Evolutionary conservation across 768 basidiomycete genomes (phyloP), one percentile per base, ranked within the genome.

Genomic region (Chiua virens): DNA sequence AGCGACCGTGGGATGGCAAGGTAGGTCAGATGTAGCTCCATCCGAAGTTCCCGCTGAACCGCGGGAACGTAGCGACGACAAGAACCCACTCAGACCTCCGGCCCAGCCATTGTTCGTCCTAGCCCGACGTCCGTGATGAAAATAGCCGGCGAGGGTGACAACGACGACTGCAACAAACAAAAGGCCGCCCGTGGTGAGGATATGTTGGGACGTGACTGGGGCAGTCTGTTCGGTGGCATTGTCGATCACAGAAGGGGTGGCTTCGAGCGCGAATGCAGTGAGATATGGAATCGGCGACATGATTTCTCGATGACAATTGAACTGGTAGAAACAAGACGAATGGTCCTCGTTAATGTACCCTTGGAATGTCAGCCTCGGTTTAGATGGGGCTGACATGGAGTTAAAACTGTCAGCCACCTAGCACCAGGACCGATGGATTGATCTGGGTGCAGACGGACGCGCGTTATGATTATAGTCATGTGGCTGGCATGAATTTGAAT

Each of bases 241-340:
- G 42, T 6, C 38, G 39, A 23, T 21, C 46, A 7, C 41, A 3
- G 50, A 61, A 52, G 52, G 37, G 42, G 47, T 14, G 30, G 38
- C 8, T 3, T 49, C 1, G 27, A 49, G n/a, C 17, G 38, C 20
- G 17, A 45, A 49, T 21, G 41, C 45, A 52, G 55, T 41, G 52
- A 55, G 41, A 58, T 52, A 42, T 0, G 55, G 50, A 4, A 63
- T 49, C 3, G 61, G 58, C 28, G 58, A 55, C 62, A 63, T 60
- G 51, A 52, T 44, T 1, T 21, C 32, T 53, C 42, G 25, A 50
- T 35, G 9, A 41, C 7, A 42, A 41, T 27, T 11, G 45, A 41
- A 41, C 43, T 54, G 44, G 18, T 17, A 22, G 3, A 27, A 22
- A 35, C 35, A n/a, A 22, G 22, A 22, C 20, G 23, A 20, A 5